A percentile compares a stretch with the other conserved stretches of the same genome.
phyloP scores from a whole-genome alignment of 2,329 filamentous ascomycete genomes.

The Fusarium compactum region DNA sequence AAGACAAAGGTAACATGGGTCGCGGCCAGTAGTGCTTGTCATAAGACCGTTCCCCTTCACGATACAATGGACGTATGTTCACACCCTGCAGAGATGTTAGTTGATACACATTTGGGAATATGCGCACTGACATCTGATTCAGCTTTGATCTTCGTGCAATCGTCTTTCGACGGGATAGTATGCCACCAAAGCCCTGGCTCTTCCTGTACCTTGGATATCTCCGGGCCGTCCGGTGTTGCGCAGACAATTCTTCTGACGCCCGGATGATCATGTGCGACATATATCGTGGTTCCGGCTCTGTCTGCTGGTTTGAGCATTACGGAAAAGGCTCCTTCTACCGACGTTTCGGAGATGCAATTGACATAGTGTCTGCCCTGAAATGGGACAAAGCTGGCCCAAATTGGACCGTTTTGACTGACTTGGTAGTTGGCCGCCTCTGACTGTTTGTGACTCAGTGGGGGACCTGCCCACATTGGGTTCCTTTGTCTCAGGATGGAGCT shows the following conservation, averaged over 20 bases:
- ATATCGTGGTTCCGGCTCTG: neutral
- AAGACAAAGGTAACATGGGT: accelerated
- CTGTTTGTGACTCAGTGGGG: too few relatives aligned
- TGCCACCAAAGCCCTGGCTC: neutral
- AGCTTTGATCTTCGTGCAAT: neutral
- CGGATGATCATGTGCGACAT: neutral
- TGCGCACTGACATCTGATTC: neutral
- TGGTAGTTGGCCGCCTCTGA: neutral
- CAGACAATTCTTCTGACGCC: neutral
- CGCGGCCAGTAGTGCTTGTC: too few relatives aligned
- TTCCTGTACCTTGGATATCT: neutral
- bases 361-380: neutral
- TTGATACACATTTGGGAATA: accelerated
- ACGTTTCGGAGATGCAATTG: neutral
- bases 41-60: neutral
- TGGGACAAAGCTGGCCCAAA: neutral
- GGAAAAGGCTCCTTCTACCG: neutral
- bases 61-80: neutral
- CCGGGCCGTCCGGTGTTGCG: accelerated
- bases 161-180: neutral
- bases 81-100: neutral
- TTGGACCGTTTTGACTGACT: neutral
- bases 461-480: too few relatives aligned
- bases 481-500: too few relatives aligned
- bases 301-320: neutral